Base-by-base conservation (phyloP, 345 rosid species). In the Citrus reticulata region DNA sequence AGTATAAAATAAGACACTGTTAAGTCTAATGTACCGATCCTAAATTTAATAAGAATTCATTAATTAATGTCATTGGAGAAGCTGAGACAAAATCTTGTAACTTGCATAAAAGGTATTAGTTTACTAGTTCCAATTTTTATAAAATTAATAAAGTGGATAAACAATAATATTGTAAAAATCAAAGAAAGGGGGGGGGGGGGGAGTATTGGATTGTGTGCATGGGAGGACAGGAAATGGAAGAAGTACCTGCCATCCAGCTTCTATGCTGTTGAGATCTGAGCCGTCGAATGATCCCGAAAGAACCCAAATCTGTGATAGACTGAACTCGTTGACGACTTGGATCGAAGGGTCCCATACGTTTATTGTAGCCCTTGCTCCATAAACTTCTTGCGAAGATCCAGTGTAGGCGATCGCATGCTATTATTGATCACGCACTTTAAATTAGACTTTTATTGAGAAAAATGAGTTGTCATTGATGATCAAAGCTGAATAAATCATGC, bases 171-270 rank as follows among this genome's bases (percentile, higher is more conserved):
- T 13, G 22, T 9, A 39, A 63, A 8, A 54, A 57, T 2, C 19
- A 54, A 65, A 60, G 29, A 24, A 6, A 1, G 16, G 30, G 30
- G 30, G 29, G 35, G 1, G 14, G 30, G 30, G 30, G 1, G 2
- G 2, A 35, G 37, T 62, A 20, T 49, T 10, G 76, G 67, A 77
- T 80, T 39, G 19, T 60, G 78, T 68, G 82, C 81, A 72, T 24
- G 76, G 42, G 27, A 32, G 82, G 63, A 51, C 73, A 68, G 85
- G 83, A 78, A 68, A 66, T 80, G 83, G 85, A 81, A 78, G 84
- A 69, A 79, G 85, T 81, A 97, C 99, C 99, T 97, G 99, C 99
- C 98, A 97, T 62, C 99, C 99, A 82, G 98, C 98, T 87, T 97
- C 99, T n/a, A 97, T 94, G 74, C 99, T 97, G 83, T 97, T 97